phyloP scores from a whole-genome alignment of 805 yeast genomes.

The Yarrowia keelungensis region DNA sequence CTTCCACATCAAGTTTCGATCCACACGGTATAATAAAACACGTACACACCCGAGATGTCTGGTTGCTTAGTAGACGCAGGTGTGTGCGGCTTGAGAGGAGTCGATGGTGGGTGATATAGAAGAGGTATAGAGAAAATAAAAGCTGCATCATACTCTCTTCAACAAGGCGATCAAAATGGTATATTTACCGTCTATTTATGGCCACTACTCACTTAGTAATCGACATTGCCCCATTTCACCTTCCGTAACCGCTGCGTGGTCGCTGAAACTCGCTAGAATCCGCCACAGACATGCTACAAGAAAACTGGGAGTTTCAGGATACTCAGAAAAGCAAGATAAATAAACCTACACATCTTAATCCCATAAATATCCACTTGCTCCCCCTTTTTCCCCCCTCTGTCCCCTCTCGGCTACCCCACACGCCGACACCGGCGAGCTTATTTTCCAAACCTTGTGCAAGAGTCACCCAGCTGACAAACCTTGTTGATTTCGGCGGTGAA shows the following conservation, averaged over 20 bases:
- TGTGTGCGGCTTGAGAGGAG: background rate
- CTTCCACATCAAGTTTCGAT: too few species aligned
- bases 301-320: too few species aligned
- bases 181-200: too few species aligned
- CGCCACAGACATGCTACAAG: too few species aligned
- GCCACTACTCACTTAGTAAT: background rate
- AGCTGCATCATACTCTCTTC: background rate
- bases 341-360: too few species aligned
- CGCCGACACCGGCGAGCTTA: slow-evolving; percentile 34
- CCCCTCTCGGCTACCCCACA: slow-evolving; percentile 27
- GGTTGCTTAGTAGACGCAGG: slow-evolving; percentile 7
- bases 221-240: background rate
- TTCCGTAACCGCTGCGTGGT: slow-evolving; percentile 17
- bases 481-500: background rate
- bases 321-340: too few species aligned
- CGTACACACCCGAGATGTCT: too few species aligned
- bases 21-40: too few species aligned
- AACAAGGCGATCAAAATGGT: too few species aligned
- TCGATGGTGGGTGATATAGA: background rate
- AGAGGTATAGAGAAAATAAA: background rate
- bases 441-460: background rate
- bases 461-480: slow-evolving; percentile 34
- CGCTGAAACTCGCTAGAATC: background rate
- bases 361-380: too few species aligned
- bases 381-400: background rate